Base-by-base conservation (phyloP, 2,329 filamentous ascomycete genomes). In the Scedosporium minutisporum region DNA sequence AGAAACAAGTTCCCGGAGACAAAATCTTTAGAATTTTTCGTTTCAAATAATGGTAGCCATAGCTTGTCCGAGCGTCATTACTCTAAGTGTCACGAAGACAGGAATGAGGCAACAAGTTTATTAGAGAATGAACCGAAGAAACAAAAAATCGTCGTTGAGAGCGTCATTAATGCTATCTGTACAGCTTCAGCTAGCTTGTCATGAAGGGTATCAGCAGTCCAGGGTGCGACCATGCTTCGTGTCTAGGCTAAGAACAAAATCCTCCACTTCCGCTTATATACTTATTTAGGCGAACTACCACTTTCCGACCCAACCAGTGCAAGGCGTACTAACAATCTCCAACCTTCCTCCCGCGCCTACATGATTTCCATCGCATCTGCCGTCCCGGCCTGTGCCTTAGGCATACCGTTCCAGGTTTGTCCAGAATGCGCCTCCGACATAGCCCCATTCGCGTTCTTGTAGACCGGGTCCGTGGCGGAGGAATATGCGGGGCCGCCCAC, bases 401-500 rank as follows among this genome's bases (percentile, higher is more conserved):
- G 42, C 44, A 51, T 25, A 18, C 27, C 44, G 21, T 48, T 14
- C 44, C 57, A 51, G 61, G 57, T 27, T n/a, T 23, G 12, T 62
- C 60, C 60, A n/a, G 29, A 38, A 18, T 14, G 27, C 21, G 60
- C 38, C 48, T 18, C 38, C 61, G 57, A 14, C 7, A 27, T 14
- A n/a, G 42, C 16, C 21, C 61, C 18, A 29, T 53, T 63, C 68
- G 73, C 65, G 64, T 70, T 71, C 65, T 73, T 81, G 71, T 91
- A 91, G n/a, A 87, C 87, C 0, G 89, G 88, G 66, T 91, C 88
- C 2, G 82, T 86, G 0, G 87, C 80, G 10, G 78, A 78, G 16
- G 75, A 80, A 74, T 87, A 87, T 16, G 61, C 60, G 63, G 42
- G 57, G 41, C 58, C 57, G 57, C 14, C 57, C 62, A 41, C 62